A percentile compares a stretch with the other conserved stretches of the same genome.
phyloP scores from a whole-genome alignment of 441 rosid genomes.

The Syzygium malaccense region DNA sequence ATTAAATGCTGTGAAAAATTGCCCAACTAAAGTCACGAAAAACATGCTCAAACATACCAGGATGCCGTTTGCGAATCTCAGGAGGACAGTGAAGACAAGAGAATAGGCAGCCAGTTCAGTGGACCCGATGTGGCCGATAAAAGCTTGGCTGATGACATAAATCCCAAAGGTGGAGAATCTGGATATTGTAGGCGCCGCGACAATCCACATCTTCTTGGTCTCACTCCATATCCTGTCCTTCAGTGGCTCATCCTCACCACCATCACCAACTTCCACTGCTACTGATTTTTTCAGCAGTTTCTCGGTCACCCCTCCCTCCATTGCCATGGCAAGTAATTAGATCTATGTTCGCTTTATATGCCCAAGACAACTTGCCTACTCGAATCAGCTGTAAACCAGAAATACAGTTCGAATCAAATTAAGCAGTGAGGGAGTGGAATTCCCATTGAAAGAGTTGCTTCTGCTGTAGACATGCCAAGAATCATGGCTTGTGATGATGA shows the following conservation, averaged over 20 bases:
- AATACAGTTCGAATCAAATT: neutral
- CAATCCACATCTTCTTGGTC: constrained; percentile 56
- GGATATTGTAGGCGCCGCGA: constrained; percentile 71
- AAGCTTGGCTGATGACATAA: constrained; percentile 48
- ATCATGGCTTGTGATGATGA: neutral
- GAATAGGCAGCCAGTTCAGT: constrained; percentile 66
- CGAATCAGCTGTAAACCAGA: neutral
- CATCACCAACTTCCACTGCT: neutral
- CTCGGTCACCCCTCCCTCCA: neutral
- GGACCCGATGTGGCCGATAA: constrained; percentile 60
- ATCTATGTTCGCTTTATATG: neutral
- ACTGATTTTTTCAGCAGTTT: neutral
- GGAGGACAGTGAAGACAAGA: constrained; percentile 45
- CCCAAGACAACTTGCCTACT: neutral
- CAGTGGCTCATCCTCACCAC: neutral
- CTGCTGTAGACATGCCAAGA: neutral
- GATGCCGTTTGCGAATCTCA: constrained; percentile 61
- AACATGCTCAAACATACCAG: constrained; percentile 24
- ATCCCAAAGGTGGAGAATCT: constrained; percentile 65
- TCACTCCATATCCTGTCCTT: constrained; percentile 25
- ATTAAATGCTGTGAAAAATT: neutral
- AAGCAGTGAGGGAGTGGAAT: neutral
- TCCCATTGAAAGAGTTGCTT: neutral
- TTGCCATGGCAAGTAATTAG: neutral
- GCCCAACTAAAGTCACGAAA: neutral